Base-by-base conservation (phyloP, 116 monocot genomes). In the Phalaenopsis hybrid region DNA sequence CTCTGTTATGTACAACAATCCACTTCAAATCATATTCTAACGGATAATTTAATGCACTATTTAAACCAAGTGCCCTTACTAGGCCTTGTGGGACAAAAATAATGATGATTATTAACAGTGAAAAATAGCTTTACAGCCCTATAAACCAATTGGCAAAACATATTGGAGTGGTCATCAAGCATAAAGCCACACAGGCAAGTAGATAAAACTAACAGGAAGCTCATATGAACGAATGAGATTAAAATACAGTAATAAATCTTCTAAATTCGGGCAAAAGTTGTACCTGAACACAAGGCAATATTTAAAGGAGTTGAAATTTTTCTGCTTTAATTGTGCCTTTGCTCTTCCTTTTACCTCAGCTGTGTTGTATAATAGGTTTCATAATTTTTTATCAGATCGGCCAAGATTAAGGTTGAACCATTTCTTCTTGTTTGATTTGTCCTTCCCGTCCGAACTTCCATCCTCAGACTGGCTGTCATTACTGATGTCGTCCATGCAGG, bases 341-440 rank as follows among this genome's bases (percentile, higher is more conserved):
- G 7, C 21, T 55, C 50, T 78, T 23, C 18, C 7, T 75, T 75
- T 20, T 44, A 6, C 8, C 44, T 75, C 75, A 45, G 72, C 16
- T 33, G 58, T 5, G 11, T 28, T 17, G 81, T 50, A 25, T 10
- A 31, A 16, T 18, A n/a, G 5, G 20, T 1, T 45, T 92, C 78
- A 92, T 17, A 75, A 79, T 79, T 90, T 92, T 51, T 91, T 92
- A 78, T 94, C 94, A 9, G 95, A 87, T 11, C 85, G 87, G 58
- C 79, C 88, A 17, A 92, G 88, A 80, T 93, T 93, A 17, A 93
- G 81, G 77, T 88, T 90, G 76, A 94, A 94, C 96, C 94, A 96
- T 82, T 85, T 96, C 79, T 83, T 95, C 81, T 88, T 92, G 80
- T 70, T 48, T 57, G 83, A 85, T 88, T 82, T 92, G 33, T 95